Percentiles rank a stretch among this genome's conserved stretches.
Evolutionary conservation across 2,329 filamentous ascomycete species (phyloP).

Genomic region (Aspergillus sp.): DNA sequence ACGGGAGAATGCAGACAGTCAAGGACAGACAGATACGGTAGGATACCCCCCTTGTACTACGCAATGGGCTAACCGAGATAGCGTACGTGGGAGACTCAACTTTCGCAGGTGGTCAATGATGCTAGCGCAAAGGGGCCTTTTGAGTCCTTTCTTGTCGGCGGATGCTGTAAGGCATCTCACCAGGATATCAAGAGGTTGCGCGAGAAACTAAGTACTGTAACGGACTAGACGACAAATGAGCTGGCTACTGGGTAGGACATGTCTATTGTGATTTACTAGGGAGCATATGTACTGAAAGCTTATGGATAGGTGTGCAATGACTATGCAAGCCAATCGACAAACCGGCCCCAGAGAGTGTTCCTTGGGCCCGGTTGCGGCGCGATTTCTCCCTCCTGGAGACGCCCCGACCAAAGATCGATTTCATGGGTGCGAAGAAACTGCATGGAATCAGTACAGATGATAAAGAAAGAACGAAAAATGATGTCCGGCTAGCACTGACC

Average conservation of each 20-base stretch:
- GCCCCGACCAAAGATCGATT: not conserved
- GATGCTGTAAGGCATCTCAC: not conserved
- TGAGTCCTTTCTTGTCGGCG: not conserved
- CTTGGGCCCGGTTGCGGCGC: no score
- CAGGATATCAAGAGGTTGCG: not conserved
- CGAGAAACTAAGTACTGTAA: no score
- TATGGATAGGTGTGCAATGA: not conserved
- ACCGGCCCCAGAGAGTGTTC: not conserved
- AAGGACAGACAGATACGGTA: no score
- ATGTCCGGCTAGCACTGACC: not conserved
- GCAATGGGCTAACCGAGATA: no score
- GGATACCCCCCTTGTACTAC: no score
- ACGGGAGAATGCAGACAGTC: no score
- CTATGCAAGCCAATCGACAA: not conserved
- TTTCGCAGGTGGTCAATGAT: no score
- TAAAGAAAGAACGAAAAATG: not conserved
- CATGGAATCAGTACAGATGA: not conserved
- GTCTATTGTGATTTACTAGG: no score
- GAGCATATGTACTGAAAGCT: not conserved
- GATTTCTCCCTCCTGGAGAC: not conserved
- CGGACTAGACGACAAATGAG: no score
- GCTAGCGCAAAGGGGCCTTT: no score
- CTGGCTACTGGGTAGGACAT: no score
- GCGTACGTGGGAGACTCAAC: no score
- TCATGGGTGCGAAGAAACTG: not conserved